Conservation (phyloP, 2,329 filamentous ascomycete genomes). For the Pyricularia pennisetigena region DNA sequence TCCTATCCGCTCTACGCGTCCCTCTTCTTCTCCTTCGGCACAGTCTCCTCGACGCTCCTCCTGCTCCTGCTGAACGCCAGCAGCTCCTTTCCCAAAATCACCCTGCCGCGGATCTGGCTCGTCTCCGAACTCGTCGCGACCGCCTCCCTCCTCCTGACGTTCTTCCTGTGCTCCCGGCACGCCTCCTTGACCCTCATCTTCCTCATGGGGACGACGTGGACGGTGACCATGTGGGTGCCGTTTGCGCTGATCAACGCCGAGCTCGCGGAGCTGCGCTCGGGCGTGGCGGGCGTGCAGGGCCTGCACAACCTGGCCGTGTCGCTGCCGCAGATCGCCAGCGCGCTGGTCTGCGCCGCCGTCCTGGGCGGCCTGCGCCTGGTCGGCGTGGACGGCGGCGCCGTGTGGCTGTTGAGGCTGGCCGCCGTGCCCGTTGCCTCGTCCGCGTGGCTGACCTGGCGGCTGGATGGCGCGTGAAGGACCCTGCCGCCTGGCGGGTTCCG, state of each 20-base stretch:
- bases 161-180: not conserved
- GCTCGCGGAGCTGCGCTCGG: not conserved
- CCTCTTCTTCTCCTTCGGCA: not conserved
- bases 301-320: conserved; percentile 1
- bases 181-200: not conserved
- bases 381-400: no score
- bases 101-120: not conserved
- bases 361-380: no score
- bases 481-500: no score
- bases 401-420: no score
- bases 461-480: no score
- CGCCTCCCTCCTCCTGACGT: not conserved
- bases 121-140: not conserved
- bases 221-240: not conserved
- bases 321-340: not conserved
- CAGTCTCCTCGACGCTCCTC: not conserved
- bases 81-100: not conserved
- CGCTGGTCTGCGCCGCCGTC: not conserved
- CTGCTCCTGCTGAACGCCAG: not conserved
- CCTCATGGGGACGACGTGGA: not conserved
- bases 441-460: no score
- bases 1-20: not conserved
- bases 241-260: not conserved
- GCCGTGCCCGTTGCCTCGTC: no score
- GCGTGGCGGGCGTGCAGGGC: not conserved